Percentiles rank a stretch among this genome's conserved stretches.
Evolutionary conservation across 306 rosid species (phyloP).

Genomic region (Alnus glutinosa): DNA sequence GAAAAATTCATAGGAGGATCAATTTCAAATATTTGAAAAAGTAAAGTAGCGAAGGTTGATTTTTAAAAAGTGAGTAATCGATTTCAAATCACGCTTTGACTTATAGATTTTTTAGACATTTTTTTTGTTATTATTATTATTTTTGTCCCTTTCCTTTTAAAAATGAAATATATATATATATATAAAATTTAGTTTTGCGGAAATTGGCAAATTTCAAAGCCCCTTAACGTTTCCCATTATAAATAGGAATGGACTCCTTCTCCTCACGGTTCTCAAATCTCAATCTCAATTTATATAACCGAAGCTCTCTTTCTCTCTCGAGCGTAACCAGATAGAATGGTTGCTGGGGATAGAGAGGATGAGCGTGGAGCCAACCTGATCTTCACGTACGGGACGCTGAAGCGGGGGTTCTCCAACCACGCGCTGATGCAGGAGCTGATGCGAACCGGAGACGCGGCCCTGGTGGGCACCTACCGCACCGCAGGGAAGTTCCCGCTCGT

Average conservation of each 20-base stretch:
- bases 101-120: no score
- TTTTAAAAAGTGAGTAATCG: no score
- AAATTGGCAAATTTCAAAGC: no score
- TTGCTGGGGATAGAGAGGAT: conserved; percentile 6
- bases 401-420: conserved; percentile 70
- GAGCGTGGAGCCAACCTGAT: conserved; percentile 12
- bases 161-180: no score
- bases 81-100: no score
- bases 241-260: background rate
- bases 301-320: background rate
- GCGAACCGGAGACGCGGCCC: conserved; percentile 58
- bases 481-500: conserved; percentile 52
- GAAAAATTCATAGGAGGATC: no score
- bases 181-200: no score
- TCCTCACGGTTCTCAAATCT: background rate
- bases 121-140: no score
- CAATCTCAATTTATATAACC: background rate
- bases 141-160: no score
- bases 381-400: conserved; percentile 76
- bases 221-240: no score
- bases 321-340: conserved; percentile 29
- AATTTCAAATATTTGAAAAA: no score
- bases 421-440: conserved; percentile 61
- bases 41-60: no score
- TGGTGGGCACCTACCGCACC: conserved; percentile 54